Evolutionary conservation across 495 filamentous ascomycete genomes (phyloP).

Genomic region (Annulohypoxylon maeteangense): DNA sequence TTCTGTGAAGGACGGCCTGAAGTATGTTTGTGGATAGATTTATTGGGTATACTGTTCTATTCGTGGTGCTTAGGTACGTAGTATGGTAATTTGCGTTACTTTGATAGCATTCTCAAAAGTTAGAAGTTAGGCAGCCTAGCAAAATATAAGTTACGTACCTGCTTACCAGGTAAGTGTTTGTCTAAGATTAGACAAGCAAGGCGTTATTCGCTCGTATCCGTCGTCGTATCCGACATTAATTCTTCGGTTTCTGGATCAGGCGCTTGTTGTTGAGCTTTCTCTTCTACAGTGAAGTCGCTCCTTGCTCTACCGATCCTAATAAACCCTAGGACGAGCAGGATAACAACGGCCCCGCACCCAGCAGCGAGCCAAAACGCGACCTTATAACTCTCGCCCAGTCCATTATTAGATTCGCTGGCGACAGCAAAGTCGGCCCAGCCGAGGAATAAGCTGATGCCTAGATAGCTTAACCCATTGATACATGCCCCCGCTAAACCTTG

Average conservation of each 20-base stretch:
- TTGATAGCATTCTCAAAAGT: background rate
- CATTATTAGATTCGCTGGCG: background rate
- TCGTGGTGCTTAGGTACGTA: too few species aligned
- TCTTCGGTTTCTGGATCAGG: background rate
- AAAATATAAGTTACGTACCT: background rate
- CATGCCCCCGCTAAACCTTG: constrained; percentile 60
- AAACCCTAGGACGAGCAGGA: constrained; percentile 4
- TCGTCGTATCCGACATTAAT: background rate
- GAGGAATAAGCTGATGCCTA: constrained; percentile 1
- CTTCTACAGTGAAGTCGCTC: constrained; percentile 5
- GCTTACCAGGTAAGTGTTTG: too few species aligned
- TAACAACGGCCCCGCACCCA: background rate
- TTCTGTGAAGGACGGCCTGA: background rate
- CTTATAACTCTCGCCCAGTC: background rate
- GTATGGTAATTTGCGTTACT: background rate
- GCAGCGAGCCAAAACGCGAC: constrained; percentile 6
- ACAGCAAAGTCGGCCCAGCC: constrained; percentile 5
- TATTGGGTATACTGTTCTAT: background rate
- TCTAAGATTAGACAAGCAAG: too few species aligned
- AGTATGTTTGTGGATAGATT: background rate
- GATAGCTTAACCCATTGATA: background rate
- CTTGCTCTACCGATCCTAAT: constrained; percentile 2
- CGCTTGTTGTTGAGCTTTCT: constrained; percentile 2
- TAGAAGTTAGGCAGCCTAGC: background rate
- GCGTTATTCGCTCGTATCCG: background rate